phyloP scores from a whole-genome alignment of 2,329 filamentous ascomycete species.

The Pseudocercospora vitis region DNA sequence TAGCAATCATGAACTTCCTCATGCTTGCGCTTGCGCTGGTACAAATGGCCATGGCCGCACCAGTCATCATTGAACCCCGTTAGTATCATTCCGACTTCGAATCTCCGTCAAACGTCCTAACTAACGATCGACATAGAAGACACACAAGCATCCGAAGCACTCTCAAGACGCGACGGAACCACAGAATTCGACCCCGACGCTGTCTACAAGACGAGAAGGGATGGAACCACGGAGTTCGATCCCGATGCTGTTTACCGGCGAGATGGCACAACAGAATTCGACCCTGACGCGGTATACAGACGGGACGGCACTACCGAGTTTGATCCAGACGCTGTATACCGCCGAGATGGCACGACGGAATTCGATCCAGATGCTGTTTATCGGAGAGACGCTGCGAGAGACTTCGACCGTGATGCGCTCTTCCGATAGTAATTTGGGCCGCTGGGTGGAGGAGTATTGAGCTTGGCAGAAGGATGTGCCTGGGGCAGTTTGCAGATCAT shows the following conservation, averaged over 20 bases:
- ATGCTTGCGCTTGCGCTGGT: conserved; percentile 12
- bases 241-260: conserved; percentile 3
- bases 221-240: conserved; percentile 8
- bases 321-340: conserved; percentile 9
- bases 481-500: background rate
- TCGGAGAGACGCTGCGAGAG: conserved; percentile 4
- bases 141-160: background rate
- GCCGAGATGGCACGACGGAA: conserved; percentile 10
- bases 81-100: background rate
- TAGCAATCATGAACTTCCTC: conserved; percentile 12
- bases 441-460: background rate
- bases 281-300: conserved; percentile 16
- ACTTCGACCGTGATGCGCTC: conserved; percentile 8
- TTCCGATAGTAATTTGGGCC: background rate
- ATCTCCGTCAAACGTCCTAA: background rate
- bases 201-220: conserved; percentile 13
- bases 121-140: conserved; percentile 6
- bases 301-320: conserved; percentile 21
- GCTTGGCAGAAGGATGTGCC: background rate
- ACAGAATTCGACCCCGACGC: conserved; percentile 13
- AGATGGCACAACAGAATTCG: conserved; percentile 4
- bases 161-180: conserved; percentile 9
- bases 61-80: conserved; percentile 16
- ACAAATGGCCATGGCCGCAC: conserved; percentile 12
- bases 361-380: conserved; percentile 11